Evolutionary conservation across 2,329 filamentous ascomycete species (phyloP), one percentile per base, ranked within the genome.

Genomic region (Cryphonectria parasitica): DNA sequence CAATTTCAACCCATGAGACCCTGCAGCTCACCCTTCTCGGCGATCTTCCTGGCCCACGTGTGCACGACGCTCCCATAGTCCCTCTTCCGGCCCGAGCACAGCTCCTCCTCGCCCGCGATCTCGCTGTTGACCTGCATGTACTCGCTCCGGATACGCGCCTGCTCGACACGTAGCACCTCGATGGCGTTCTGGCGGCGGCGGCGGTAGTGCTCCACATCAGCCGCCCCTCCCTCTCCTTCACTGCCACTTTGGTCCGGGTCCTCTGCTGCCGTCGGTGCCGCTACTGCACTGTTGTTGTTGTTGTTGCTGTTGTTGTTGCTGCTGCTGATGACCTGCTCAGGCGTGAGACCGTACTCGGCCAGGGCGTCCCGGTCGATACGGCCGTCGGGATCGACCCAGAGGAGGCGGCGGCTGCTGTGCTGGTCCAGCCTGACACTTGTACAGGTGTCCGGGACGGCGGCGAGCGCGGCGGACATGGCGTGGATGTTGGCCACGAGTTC

Each of bases 31-130:
- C 88, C 89, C 75, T 91, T 90, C 71, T 90, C 88, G 0, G 91
- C 91, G 70, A 97, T 84, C 72, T 87, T 88, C 73, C 86, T 86
- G 61, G 95, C 80, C 90, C 92, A 95, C 52, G 80, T 83, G 75
- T 92, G 89, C 31, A 95, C 84, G 0, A 89, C 88, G 0, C 89
- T 88, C 0, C 88, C 90, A 76, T 92, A 92, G 76, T 97, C 92
- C 76, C 89, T 86, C 75, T 87, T 86, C 2, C 89, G 83, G 39
- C 85, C 85, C 31, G 81, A 80, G 3, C 89, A 87, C 63, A 86
- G 84, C 62, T 83, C 80, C 31, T 86, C 82, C 70, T 89, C 87
- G 17, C 84, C 83, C 1, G 80, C 81, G 54, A 85, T 80, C 19
- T 75, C 74, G 7, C 79, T 78, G 45, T 83, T 74, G 75, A 90